Evolutionary conservation across 2,329 filamentous ascomycete species (phyloP), one percentile per base, ranked within the genome.

Genomic region (Endothia cerciana): DNA sequence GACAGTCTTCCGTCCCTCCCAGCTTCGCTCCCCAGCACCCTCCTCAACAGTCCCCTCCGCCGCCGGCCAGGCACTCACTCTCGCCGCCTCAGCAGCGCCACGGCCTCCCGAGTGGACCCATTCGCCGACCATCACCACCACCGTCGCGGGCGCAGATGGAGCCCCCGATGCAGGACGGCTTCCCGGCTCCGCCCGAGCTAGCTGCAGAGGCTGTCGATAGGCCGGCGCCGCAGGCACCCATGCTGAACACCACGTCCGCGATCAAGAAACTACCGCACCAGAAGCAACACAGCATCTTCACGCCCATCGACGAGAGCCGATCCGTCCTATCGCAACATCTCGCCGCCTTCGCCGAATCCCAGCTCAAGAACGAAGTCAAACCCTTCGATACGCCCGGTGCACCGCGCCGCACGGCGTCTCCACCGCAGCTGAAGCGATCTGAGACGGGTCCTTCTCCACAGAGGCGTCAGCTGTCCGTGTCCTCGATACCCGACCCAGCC

Each of bases 201-300:
- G 83, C 80, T 71, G 73, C 75, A 10, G 83, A 64, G 41, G 76
- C 79, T 11, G 78, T 81, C 28, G 80, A 84, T 19, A 77, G 81
- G 43, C 77, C 79, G 3, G 59, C 15, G 11, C 72, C 73, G 28
- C 78, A 81, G 66, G 78, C 80, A 41, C 83, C 79, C 10, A 72
- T 83, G 53, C 74, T 85, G 62, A 85, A 85, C 70, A 86, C 81
- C 6, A 81, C 81, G 59, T 77, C 78, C 43, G 80, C 80, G 22
- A 84, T 87, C 69, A 87, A 86, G 76, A 87, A 86, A 71, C 80
- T 91, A 69, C 89, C 90, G 2, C 91, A 90, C 73, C 89, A 91
- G 41, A 94, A 94, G 76, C 90, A 90, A 28, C 90, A 94, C 75
- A 97, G 94, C 76, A 98, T 99, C 67, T 98, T 98, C 75, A 99